These are phyloP conservation scores for Nakaseomyces glabratus DNA, from an alignment of 1,139 yeast genomes.

Conservation along the genomic window DNA sequence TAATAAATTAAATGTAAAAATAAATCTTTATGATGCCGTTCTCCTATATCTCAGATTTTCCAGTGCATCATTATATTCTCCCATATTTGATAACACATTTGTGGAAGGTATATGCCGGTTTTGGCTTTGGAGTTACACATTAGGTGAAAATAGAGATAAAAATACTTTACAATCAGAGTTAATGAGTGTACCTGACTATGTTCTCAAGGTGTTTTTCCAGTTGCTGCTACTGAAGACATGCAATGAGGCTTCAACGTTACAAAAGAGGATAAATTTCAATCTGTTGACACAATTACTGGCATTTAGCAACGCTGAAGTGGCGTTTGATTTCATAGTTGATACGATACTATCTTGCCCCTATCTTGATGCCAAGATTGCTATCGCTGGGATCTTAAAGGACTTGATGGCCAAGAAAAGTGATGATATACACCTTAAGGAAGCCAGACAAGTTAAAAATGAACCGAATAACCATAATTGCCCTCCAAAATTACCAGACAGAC, in stretches of 20 bases:
- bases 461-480: constrained; percentile 6
- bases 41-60: constrained; percentile 31
- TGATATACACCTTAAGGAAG: background rate
- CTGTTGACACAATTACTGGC: constrained; percentile 49
- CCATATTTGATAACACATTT: constrained; percentile 26
- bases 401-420: constrained; percentile 35
- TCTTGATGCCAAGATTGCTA: constrained; percentile 47
- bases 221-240: constrained; percentile 35
- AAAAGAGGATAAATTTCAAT: constrained; percentile 34
- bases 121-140: constrained; percentile 37
- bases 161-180: background rate
- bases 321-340: constrained; percentile 56
- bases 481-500: constrained; percentile 26
- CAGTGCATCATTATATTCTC: constrained; percentile 32
- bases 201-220: constrained; percentile 40
- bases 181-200: constrained; percentile 21
- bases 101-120: constrained; percentile 35
- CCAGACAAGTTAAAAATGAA: background rate
- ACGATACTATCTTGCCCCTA: constrained; percentile 63
- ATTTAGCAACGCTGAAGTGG: constrained; percentile 44
- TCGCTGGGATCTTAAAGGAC: constrained; percentile 61
- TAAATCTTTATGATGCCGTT: constrained; percentile 23
- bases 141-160: background rate
- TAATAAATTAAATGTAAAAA: constrained; percentile 10
- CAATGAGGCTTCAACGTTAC: constrained; percentile 23